These are phyloP conservation scores for Suillus luteus DNA, from an alignment of 768 basidiomycete genomes.

Conservation along the genomic window DNA sequence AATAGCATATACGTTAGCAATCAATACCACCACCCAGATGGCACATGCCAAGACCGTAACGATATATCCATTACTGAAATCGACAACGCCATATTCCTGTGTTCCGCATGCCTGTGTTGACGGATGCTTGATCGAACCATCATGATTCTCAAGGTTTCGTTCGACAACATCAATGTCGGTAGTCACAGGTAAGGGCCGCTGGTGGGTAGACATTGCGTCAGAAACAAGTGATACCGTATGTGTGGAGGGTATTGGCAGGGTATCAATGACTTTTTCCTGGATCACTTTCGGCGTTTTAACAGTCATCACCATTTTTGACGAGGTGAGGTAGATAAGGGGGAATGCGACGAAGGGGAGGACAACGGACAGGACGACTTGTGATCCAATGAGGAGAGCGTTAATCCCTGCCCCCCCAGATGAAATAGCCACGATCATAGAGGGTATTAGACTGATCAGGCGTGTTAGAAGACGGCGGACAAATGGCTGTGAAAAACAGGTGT, in stretches of 20 bases:
- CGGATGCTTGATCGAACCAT: constrained; percentile 10
- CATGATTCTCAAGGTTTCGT: not conserved
- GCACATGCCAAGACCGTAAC: constrained; percentile 45
- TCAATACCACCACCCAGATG: constrained; percentile 48
- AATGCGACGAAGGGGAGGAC: constrained; percentile 49
- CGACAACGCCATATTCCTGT: constrained; percentile 28
- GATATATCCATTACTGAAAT: constrained; percentile 43
- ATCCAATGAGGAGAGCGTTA: constrained; percentile 48
- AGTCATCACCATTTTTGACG: constrained; percentile 35
- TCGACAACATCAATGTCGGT: not conserved
- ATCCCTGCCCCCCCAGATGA: constrained; percentile 45
- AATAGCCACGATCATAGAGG: constrained; percentile 45
- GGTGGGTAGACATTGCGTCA: constrained; percentile 20
- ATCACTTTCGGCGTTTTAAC: constrained; percentile 12
- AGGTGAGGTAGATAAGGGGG: constrained; percentile 42
- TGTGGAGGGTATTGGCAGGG: not conserved
- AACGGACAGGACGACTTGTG: constrained; percentile 49
- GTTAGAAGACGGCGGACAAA: constrained; percentile 45
- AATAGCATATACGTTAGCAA: constrained; percentile 56
- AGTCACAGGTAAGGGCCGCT: not conserved
- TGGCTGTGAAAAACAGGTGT: constrained; percentile 20
- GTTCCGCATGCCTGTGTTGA: constrained; percentile 16
- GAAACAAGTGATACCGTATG: not conserved
- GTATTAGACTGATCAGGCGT: constrained; percentile 46
- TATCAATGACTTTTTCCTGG: constrained; percentile 1